phyloP scores from a whole-genome alignment of 2,329 filamentous ascomycete genomes.

The Colletotrichum sublineola region DNA sequence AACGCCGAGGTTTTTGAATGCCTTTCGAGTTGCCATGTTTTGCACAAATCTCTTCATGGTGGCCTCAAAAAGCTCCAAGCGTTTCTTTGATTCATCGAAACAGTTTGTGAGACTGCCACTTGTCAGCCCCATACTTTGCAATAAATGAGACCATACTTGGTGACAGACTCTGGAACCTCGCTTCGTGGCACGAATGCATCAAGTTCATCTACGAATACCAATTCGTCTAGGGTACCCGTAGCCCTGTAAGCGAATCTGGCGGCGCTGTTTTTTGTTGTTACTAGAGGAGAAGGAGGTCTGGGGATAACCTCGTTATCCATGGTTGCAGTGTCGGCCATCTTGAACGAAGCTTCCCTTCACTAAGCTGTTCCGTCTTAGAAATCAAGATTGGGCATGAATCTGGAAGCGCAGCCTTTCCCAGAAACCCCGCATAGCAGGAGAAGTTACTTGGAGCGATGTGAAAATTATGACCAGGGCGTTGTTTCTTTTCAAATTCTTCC shows the following conservation, averaged over 20 bases:
- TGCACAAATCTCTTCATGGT: neutral
- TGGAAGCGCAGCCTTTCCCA: neutral
- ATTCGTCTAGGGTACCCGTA: neutral
- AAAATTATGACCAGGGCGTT: neutral
- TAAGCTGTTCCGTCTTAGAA: neutral
- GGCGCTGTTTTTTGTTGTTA: neutral
- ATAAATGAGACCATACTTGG: neutral
- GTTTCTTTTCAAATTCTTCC: neutral
- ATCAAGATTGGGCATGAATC: neutral
- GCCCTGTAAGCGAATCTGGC: neutral
- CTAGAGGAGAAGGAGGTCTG: neutral
- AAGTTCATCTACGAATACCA: neutral
- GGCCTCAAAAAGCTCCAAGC: neutral
- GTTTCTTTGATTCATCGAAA: neutral
- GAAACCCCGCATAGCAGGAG: neutral
- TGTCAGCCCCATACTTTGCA: neutral
- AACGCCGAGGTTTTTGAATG: neutral
- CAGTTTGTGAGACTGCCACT: neutral
- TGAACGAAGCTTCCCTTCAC: neutral
- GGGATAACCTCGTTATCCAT: neutral
- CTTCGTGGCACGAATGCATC: neutral
- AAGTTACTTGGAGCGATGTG: neutral
- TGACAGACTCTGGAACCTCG: constrained; percentile 1
- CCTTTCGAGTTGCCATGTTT: neutral
- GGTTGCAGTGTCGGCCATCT: neutral